Percentiles rank a stretch among this genome's conserved stretches.
Evolutionary conservation across 768 basidiomycete genomes (phyloP).

Genomic region (Pisolithus albus): DNA sequence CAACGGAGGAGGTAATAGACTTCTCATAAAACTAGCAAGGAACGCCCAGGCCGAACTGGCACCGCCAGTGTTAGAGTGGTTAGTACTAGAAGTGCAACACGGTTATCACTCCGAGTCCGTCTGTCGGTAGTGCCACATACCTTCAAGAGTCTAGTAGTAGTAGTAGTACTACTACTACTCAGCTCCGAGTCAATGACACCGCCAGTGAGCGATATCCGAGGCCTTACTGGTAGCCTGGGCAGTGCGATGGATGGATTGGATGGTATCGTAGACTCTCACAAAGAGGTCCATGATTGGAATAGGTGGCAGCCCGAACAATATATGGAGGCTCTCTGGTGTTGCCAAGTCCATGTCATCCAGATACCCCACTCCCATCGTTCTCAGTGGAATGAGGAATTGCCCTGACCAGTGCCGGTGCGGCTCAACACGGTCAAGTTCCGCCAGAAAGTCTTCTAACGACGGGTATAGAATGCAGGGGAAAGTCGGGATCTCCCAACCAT

Average conservation of each 20-base stretch:
- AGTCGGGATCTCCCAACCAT: neutral
- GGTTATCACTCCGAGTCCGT: too few species aligned
- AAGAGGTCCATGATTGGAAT: conserved; percentile 1
- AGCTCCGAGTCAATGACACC: too few species aligned
- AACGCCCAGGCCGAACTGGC: too few species aligned
- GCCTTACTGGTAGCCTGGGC: too few species aligned
- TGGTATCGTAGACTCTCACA: neutral
- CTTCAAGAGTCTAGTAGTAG: too few species aligned
- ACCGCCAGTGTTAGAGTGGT: too few species aligned
- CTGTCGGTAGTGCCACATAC: too few species aligned
- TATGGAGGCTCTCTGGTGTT: neutral
- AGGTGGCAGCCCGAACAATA: neutral
- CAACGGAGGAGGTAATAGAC: too few species aligned
- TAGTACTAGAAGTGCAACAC: too few species aligned
- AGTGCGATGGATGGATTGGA: neutral
- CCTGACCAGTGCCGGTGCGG: neutral
- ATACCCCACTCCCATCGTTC: neutral
- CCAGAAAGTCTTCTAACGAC: neutral
- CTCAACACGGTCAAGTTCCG: neutral
- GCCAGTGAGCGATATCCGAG: too few species aligned
- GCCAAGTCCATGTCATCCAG: conserved; percentile 1
- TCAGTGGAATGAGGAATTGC: conserved; percentile 2
- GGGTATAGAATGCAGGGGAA: neutral
- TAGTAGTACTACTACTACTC: too few species aligned
- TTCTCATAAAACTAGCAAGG: too few species aligned